Evolutionary conservation across 148 eudicot genomes (phyloP), one percentile per base, ranked within the genome.

Genomic region (Chenopodium quinoa): DNA sequence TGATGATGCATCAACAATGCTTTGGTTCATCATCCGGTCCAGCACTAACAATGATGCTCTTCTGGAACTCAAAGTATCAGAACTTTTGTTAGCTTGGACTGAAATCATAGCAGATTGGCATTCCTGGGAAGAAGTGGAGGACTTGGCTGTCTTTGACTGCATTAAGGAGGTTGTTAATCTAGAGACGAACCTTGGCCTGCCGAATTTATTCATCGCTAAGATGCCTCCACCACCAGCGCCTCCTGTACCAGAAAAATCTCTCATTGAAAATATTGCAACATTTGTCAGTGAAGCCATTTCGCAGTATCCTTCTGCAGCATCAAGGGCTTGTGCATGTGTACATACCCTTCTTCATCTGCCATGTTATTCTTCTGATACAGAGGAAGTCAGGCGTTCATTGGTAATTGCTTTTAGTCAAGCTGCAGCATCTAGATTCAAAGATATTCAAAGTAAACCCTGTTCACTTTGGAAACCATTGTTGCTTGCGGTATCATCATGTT

Each of bases 91-190:
- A 71, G 88, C 90, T 71, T 93, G 97, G 97, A 90, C 91, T 74
- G 85, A 83, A 75, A 81, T 89, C 17, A 89, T 93, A 79, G 85
- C 93, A 80, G 86, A 88, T 80, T 90, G 93, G 92, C 87, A 91
- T 87, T 86, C 86, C 17, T 93, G 94, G 97, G 97, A 93, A 84
- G 97, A 91, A 82, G 78, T 85, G n/a, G 94, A 93, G 82, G 97
- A 93, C 80, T 77, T 88, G 78, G 84, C 94, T 46, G 84, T 91
- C 72, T 93, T 93, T 83, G 90, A 83, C 58, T 93, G 94, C 86
- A 90, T 91, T 40, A 90, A 84, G 77, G 93, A 91, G 84, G 88
- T 87, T 78, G 88, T 88, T 73, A 74, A 31, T 81, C 83, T 93
- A 64, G 84, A 89, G 76, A 89, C 60, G 37, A 91, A 82, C 50